Evolutionary conservation across 2,329 filamentous ascomycete genomes (phyloP).

Genomic region (Diplodia intermedia): DNA sequence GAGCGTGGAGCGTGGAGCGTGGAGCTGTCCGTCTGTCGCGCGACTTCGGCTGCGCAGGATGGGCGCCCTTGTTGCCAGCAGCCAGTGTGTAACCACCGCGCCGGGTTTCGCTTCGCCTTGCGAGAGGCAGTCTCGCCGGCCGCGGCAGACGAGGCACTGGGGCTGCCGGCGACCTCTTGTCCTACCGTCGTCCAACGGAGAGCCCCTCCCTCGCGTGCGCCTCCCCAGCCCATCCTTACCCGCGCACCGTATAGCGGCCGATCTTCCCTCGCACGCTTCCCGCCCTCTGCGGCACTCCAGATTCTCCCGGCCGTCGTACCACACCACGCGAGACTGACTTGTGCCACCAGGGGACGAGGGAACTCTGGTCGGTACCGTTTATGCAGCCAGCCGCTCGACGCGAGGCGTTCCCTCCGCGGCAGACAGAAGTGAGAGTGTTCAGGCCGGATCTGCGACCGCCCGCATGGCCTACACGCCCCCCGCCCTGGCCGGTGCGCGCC

Average conservation of each 20-base stretch:
- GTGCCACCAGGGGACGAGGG: conserved; percentile 1
- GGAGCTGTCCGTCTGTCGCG: conserved; percentile 4
- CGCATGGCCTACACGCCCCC: conserved; percentile 27
- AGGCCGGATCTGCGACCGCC: conserved; percentile 30
- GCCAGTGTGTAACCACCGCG: conserved; percentile 22
- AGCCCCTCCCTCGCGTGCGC: conserved; percentile 1
- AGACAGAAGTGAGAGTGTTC: conserved; percentile 27
- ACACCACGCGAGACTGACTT: conserved; percentile 25
- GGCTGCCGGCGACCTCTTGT: not conserved
- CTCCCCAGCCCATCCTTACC: not conserved
- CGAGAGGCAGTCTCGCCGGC: too few relatives aligned
- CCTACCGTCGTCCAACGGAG: conserved; percentile 13
- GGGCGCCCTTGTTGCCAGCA: conserved; percentile 26
- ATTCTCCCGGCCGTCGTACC: conserved; percentile 7
- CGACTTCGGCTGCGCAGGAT: conserved; percentile 24
- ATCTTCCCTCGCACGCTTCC: not conserved
- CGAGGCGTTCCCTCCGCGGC: conserved; percentile 16
- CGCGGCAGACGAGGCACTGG: too few relatives aligned
- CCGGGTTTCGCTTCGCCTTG: conserved; percentile 26
- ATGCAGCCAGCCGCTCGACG: conserved; percentile 30
- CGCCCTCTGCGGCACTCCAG: conserved; percentile 9
- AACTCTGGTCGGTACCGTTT: conserved; percentile 18
- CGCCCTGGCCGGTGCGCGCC: conserved; percentile 12
- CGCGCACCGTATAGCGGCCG: not conserved
- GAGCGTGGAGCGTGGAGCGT: not conserved